phyloP scores from a whole-genome alignment of 371 early-diverging fungal species.

The Neoconidiobolus thromboides region DNA sequence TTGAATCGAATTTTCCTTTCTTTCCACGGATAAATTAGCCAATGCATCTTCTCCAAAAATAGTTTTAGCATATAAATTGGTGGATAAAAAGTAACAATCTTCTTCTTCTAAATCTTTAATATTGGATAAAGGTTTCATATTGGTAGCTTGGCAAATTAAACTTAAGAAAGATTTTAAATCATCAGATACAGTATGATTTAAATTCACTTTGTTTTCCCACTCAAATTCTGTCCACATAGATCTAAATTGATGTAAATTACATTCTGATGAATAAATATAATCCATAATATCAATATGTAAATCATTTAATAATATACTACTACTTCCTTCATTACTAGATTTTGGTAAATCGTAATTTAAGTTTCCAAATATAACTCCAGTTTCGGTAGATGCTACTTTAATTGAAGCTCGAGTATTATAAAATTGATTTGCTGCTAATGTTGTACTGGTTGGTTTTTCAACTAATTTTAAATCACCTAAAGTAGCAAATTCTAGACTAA shows the following conservation, averaged over 20 bases:
- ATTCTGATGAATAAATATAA: conserved; percentile 84
- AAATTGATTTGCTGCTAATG: conserved; percentile 82
- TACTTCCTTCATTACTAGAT: conserved; percentile 35
- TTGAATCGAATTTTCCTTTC: conserved; percentile 43
- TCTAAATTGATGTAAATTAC: conserved; percentile 85
- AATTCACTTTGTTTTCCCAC: conserved; percentile 98
- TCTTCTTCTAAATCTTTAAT: conserved; percentile 74
- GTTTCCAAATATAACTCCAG: conserved; percentile 93
- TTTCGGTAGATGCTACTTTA: conserved; percentile 92
- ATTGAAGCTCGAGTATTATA: conserved; percentile 86
- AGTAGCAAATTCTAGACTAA: conserved; percentile 93
- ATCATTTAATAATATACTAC: conserved; percentile 84
- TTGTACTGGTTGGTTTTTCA: conserved; percentile 82
- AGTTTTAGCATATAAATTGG: conserved; percentile 85
- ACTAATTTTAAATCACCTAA: conserved; percentile 92
- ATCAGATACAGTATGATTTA: conserved; percentile 28
- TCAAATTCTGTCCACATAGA: conserved; percentile 97
- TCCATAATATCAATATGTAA: conserved; percentile 98
- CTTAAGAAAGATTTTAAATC: conserved; percentile 66
- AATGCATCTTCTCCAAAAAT: conserved; percentile 95
- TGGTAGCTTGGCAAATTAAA: conserved; percentile 84
- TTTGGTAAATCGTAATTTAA: conserved; percentile 89
- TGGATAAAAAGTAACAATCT: conserved; percentile 78
- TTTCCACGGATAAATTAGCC: conserved; percentile 87
- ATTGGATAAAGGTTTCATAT: conserved; percentile 89